Conservation (phyloP, 1,284 basidiomycete species). For the Apiotrichum brassicae region DNA sequence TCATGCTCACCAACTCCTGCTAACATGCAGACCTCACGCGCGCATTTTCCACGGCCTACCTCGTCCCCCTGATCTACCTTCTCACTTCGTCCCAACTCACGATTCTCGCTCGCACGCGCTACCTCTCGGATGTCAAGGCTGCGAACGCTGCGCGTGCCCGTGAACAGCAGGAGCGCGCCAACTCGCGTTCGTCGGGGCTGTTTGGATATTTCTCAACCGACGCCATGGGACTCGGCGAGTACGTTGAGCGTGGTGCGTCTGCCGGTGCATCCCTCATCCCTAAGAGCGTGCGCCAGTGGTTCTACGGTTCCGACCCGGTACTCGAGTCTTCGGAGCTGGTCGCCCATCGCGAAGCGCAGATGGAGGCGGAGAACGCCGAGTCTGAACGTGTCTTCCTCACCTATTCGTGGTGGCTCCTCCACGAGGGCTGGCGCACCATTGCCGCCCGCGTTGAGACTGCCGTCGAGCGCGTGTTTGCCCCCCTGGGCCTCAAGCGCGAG, state of each 20-base stretch:
- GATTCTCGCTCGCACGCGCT: constrained; percentile 38
- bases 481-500: constrained; percentile 41
- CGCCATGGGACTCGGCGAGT: constrained; percentile 31
- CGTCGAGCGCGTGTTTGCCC: constrained; percentile 38
- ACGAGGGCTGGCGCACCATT: constrained; percentile 43
- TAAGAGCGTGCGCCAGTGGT: background rate
- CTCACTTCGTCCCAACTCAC: constrained; percentile 44
- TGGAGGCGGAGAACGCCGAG: constrained; percentile 23
- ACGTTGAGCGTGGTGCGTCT: constrained; percentile 15
- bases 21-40: constrained; percentile 36
- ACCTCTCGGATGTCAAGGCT: constrained; percentile 35
- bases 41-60: constrained; percentile 41
- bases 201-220: constrained; percentile 30
- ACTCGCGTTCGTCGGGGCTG: background rate
- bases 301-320: background rate
- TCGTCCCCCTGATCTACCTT: constrained; percentile 43
- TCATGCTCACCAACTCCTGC: background rate
- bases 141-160: constrained; percentile 8
- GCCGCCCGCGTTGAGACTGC: constrained; percentile 30
- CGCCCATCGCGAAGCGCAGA: constrained; percentile 16
- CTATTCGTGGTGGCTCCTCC: constrained; percentile 46
- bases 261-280: constrained; percentile 5
- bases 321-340: background rate
- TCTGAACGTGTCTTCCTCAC: constrained; percentile 43
- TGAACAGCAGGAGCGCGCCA: constrained; percentile 3